Conservation (phyloP, 768 basidiomycete species). For the Collybiopsis luxurians region DNA sequence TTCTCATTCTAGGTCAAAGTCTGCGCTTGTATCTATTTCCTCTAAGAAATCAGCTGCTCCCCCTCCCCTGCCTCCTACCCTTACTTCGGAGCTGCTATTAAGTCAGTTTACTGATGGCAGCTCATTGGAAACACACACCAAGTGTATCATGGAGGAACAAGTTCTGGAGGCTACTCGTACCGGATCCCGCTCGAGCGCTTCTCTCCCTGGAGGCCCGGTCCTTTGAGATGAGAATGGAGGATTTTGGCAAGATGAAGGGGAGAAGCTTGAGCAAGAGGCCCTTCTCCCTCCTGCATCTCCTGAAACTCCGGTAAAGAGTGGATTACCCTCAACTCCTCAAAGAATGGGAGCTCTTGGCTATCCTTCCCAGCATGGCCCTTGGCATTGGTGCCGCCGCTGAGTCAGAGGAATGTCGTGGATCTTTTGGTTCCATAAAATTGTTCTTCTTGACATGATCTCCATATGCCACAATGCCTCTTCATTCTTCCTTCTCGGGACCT, state of each 20-base stretch:
- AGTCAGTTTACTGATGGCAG: constrained; percentile 73
- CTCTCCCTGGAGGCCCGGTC: constrained; percentile 43
- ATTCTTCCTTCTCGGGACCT: background rate
- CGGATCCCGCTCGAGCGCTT: constrained; percentile 10
- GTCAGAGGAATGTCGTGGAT: constrained; percentile 1
- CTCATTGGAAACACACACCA: constrained; percentile 48
- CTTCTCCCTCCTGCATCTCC: constrained; percentile 40
- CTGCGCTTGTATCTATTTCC: constrained; percentile 29
- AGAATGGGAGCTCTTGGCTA: constrained; percentile 19
- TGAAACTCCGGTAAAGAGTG: constrained; percentile 26
- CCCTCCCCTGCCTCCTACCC: constrained; percentile 41
- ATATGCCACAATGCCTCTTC: background rate
- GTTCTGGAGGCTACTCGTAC: constrained; percentile 40
- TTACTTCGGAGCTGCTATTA: constrained; percentile 63
- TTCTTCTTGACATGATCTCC: background rate
- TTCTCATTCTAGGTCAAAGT: constrained; percentile 19
- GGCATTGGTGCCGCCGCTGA: constrained; percentile 12
- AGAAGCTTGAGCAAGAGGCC: constrained; percentile 66
- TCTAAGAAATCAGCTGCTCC: constrained; percentile 9
- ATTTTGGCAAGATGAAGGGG: constrained; percentile 71
- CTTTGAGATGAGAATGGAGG: constrained; percentile 61
- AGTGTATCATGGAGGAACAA: constrained; percentile 52
- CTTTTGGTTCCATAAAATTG: background rate
- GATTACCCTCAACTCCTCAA: constrained; percentile 34
- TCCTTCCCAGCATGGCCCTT: constrained; percentile 2